Conservation (phyloP, 2,329 filamentous ascomycete species). For the Alternaria postmessia region DNA sequence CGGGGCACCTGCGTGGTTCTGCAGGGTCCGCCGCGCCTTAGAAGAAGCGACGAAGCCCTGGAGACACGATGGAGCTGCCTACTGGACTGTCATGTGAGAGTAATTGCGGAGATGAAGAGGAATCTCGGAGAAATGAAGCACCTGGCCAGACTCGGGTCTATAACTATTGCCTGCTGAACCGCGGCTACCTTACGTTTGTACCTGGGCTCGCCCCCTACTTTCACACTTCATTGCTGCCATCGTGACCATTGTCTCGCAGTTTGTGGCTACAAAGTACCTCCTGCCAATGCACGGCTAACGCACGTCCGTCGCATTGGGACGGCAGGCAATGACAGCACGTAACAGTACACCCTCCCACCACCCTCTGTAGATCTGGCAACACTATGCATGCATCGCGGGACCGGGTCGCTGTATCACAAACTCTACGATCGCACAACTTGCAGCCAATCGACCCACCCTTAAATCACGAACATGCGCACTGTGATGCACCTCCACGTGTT, state of each 20-base stretch:
- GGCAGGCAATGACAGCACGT: constrained; percentile 19
- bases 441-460: constrained; percentile 19
- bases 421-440: constrained; percentile 23
- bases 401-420: constrained; percentile 23
- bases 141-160: constrained; percentile 2
- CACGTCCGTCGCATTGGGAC: constrained; percentile 12
- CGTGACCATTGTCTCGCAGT: constrained; percentile 13
- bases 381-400: constrained; percentile 33
- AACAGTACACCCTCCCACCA: constrained; percentile 26
- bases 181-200: constrained; percentile 1
- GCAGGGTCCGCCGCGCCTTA: constrained; percentile 30
- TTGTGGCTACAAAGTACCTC: background rate
- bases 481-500: constrained; percentile 22
- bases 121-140: constrained; percentile 15
- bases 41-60: constrained; percentile 14
- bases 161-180: background rate
- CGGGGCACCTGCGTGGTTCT: constrained; percentile 27
- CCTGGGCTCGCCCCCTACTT: constrained; percentile 6
- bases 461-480: background rate
- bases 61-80: constrained; percentile 10
- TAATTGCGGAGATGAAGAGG: constrained; percentile 10
- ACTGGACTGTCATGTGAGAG: constrained; percentile 16
- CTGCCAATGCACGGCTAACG: constrained; percentile 16
- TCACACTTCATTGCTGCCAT: constrained; percentile 7
- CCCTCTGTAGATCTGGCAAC: constrained; percentile 14